A percentile compares a stretch with the other conserved stretches of the same genome.
These are phyloP conservation scores for Carallia brachiata DNA, from an alignment of 345 rosid species.

Conservation along the genomic window DNA sequence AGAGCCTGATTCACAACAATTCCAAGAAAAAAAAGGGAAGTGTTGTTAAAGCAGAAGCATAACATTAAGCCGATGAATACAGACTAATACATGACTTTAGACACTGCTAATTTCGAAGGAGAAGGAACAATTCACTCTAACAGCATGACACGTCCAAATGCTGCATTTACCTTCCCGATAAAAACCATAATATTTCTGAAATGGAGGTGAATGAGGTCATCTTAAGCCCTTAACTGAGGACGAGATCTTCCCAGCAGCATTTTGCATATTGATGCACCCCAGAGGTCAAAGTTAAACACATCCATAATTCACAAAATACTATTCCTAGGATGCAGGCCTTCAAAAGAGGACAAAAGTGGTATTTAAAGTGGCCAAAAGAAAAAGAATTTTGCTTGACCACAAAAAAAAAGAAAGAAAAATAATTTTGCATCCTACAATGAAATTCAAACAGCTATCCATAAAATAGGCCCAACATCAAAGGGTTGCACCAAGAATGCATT, in stretches of 20 bases:
- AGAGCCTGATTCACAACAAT: conserved; percentile 52
- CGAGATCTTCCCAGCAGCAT: conserved; percentile 94
- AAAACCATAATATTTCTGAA: conserved; percentile 75
- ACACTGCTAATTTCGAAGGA: conserved; percentile 50
- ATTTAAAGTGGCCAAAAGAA: conserved; percentile 24
- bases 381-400: not conserved
- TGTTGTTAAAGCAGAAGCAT: conserved; percentile 16
- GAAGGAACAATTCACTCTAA: conserved; percentile 76
- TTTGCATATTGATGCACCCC: conserved; percentile 84
- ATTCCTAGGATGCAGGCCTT: conserved; percentile 36
- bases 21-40: conserved; percentile 8
- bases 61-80: conserved; percentile 20
- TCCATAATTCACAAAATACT: conserved; percentile 39
- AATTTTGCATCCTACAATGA: conserved; percentile 29
- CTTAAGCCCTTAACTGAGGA: conserved; percentile 76
- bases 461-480: conserved; percentile 33
- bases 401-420: too few species aligned
- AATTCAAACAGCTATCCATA: conserved; percentile 33
- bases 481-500: conserved; percentile 33
- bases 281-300: conserved; percentile 57
- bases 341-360: conserved; percentile 25
- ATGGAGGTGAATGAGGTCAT: conserved; percentile 82
- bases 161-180: conserved; percentile 95
- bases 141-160: conserved; percentile 69
- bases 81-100: conserved; percentile 36